Evolutionary conservation across 345 rosid genomes (phyloP).

Genomic region (Dipteronia sinensis): DNA sequence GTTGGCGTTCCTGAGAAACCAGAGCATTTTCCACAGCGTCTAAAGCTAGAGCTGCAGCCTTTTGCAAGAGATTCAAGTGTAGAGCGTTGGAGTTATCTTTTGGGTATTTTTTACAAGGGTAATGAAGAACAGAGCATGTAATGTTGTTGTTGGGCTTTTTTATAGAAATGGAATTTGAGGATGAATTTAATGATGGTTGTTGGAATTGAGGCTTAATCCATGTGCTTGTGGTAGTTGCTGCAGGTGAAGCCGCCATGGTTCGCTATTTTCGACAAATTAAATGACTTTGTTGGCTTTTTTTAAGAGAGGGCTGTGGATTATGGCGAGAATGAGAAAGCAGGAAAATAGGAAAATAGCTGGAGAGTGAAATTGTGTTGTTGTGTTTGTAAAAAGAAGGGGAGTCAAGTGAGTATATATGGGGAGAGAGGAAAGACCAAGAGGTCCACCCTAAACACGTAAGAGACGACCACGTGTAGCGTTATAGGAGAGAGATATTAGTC

Average conservation of each 20-base stretch:
- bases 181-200: no score
- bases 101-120: constrained; percentile 44
- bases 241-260: constrained; percentile 40
- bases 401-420: constrained; percentile 18
- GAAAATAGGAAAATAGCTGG: no score
- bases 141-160: constrained; percentile 6
- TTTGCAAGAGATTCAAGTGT: constrained; percentile 62
- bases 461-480: constrained; percentile 37
- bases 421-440: constrained; percentile 4
- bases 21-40: constrained; percentile 61
- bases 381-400: neutral
- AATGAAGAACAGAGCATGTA: constrained; percentile 42
- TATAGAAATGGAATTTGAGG: constrained; percentile 9
- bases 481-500: neutral
- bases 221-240: constrained; percentile 26
- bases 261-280: neutral
- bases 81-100: constrained; percentile 9
- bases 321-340: no score
- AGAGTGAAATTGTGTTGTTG: neutral
- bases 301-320: no score
- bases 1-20: constrained; percentile 52
- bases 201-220: constrained; percentile 19
- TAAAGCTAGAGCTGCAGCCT: constrained; percentile 53
- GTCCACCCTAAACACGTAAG: neutral
- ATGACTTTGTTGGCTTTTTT: no score